Percentiles rank a stretch among this genome's conserved stretches.
These are phyloP conservation scores for Clarireedia monteithiana DNA, from an alignment of 2,329 filamentous ascomycete species.

Conservation along the genomic window DNA sequence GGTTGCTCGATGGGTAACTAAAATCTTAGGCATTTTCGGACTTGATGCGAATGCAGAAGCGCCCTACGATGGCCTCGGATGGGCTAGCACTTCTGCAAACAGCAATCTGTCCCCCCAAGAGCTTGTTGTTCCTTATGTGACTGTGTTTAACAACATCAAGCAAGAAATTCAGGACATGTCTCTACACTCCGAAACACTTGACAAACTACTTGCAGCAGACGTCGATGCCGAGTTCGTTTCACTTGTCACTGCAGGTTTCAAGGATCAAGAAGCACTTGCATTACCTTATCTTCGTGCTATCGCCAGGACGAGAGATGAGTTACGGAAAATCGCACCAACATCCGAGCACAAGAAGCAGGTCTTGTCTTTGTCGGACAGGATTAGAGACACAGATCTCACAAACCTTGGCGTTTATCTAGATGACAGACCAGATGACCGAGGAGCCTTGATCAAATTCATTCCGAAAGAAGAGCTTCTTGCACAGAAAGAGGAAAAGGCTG, in stretches of 20 bases:
- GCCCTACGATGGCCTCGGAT: constrained; percentile 50
- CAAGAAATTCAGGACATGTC: constrained; percentile 39
- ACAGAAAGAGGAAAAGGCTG: constrained; percentile 50
- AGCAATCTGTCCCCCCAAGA: constrained; percentile 30
- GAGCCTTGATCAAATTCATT: constrained; percentile 65
- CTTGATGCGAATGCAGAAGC: constrained; percentile 55
- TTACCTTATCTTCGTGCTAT: constrained; percentile 48
- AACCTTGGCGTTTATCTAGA: constrained; percentile 83
- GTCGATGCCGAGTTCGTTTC: constrained; percentile 41
- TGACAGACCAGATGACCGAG: constrained; percentile 53
- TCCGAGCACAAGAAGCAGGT: constrained; percentile 60
- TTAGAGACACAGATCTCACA: constrained; percentile 75
- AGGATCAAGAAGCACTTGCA: constrained; percentile 45
- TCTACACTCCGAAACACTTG: constrained; percentile 39
- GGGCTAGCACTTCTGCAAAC: constrained; percentile 37
- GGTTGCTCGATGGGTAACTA: constrained; percentile 72
- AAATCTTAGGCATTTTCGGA: constrained; percentile 77
- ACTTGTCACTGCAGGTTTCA: constrained; percentile 37
- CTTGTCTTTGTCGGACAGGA: constrained; percentile 66
- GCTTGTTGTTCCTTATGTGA: constrained; percentile 40
- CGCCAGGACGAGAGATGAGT: constrained; percentile 30
- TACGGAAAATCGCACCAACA: constrained; percentile 46
- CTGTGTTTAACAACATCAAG: constrained; percentile 39
- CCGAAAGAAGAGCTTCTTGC: constrained; percentile 49
- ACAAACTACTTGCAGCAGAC: constrained; percentile 36